Base-by-base conservation (phyloP, 2,329 filamentous ascomycete genomes). In the Phialophora expanda region DNA sequence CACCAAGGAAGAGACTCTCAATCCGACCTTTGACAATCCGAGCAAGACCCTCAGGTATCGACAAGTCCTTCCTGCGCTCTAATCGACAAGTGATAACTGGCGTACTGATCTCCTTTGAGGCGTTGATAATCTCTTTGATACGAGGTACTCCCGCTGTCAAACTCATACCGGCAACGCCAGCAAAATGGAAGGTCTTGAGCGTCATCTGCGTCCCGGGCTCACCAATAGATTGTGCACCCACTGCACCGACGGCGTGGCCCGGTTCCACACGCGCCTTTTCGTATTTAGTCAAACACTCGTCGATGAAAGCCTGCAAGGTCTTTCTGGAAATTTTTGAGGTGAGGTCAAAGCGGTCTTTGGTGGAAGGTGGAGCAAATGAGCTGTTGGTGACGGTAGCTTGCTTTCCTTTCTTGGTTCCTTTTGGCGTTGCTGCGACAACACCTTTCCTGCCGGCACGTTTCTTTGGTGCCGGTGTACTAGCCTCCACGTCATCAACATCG, bases 101-200 rank as follows among this genome's bases (percentile, higher is more conserved):
- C 0, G 95, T 99, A 77, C 91, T 96, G 78, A 99, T 99, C 57
- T 84, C 83, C 77, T 93, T 96, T 8, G 93, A 97, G 5, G 95
- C 95, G 80, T 99, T 99, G 87, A 99, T 99, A 72, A 99, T 99
- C 84, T 99, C 95, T 81, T 99, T 99, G 83, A 99, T 99, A 89
- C 95, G 94, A 1, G 95, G 95, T 6, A 99, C 95, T 91, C 95
- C 95, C 76, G 97, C 92, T 0, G 95, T 99, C 76, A 99, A 97
- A 85, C 92, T 97, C 95, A 99, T 98, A 77, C 94, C 94, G 51
- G 95, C 95, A 70, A 99, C 95, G 90, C 95, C 95, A 76, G 95
- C 95, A 83, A 99, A 99, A 90, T 98, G 95, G 87, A 98, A 98
- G 76, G 95, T 98, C 81, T 98, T 98, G 70, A 99, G 82, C 0